phyloP scores from a whole-genome alignment of 2,329 filamentous ascomycete species.

The Colletotrichum phormii region DNA sequence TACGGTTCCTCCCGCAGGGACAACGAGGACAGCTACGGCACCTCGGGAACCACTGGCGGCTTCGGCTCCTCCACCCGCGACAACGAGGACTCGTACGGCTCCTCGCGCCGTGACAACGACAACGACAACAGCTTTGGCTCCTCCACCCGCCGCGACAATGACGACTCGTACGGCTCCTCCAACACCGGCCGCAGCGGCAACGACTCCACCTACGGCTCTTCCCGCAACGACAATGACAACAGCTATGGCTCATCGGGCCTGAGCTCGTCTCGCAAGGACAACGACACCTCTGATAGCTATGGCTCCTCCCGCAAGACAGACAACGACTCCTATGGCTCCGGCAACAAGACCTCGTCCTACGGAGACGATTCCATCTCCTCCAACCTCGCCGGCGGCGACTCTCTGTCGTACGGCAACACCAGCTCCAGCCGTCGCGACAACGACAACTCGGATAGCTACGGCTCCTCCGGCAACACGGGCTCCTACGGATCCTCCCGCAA shows the following conservation, averaged over 20 bases:
- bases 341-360: conserved; percentile 14
- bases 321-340: conserved; percentile 39
- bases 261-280: conserved; percentile 38
- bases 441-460: conserved; percentile 33
- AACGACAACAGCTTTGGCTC: conserved; percentile 33
- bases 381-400: conserved; percentile 36
- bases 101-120: conserved; percentile 37
- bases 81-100: conserved; percentile 39
- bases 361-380: conserved; percentile 25
- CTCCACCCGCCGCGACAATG: background rate
- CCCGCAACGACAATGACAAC: too few species aligned
- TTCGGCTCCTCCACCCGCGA: conserved; percentile 36
- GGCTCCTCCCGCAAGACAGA: conserved; percentile 18
- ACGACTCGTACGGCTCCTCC: conserved; percentile 41
- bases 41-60: conserved; percentile 37
- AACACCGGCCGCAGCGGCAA: conserved; percentile 31
- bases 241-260: conserved; percentile 6
- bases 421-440: conserved; percentile 37
- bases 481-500: conserved; percentile 40
- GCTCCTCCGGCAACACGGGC: conserved; percentile 38
- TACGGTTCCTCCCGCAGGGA: conserved; percentile 37
- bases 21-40: conserved; percentile 39
- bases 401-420: conserved; percentile 38
- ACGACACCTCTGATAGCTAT: conserved; percentile 22
- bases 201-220: conserved; percentile 36